Conservation (phyloP, 192 early-diverging fungal species). For the Coemansia sp. region DNA sequence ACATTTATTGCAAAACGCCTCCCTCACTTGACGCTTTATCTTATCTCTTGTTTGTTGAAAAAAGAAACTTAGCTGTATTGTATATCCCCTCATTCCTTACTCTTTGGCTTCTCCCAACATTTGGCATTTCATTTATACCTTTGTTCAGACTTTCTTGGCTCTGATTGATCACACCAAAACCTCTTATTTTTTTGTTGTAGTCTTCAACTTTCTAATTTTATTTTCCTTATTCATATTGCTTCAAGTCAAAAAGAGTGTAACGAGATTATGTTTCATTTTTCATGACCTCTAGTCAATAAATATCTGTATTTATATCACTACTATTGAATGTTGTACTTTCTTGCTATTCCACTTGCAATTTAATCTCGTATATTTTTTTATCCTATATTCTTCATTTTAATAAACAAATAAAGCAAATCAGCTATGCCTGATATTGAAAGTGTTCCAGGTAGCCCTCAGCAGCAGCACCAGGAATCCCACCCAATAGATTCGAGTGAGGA, state of each 20-base stretch:
- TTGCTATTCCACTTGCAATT: background rate
- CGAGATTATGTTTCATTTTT: background rate
- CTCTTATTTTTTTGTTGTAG: too few species aligned
- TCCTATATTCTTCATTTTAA: background rate
- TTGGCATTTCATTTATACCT: background rate
- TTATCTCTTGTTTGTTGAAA: background rate
- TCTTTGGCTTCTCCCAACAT: background rate
- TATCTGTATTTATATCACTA: background rate
- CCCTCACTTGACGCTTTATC: background rate
- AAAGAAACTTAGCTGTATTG: background rate
- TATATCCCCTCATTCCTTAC: background rate
- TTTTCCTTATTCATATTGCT: too few species aligned
- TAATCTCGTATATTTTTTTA: background rate
- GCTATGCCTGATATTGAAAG: conserved; percentile 4
- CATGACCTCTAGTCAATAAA: background rate
- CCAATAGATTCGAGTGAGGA: background rate
- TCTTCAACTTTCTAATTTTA: too few species aligned
- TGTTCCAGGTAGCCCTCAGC: conserved; percentile 1
- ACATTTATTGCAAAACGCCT: background rate
- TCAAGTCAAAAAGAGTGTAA: background rate
- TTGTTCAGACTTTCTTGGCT: background rate
- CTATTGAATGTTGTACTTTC: background rate
- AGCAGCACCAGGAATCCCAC: conserved; percentile 8
- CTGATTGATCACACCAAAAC: background rate
- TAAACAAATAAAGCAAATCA: background rate